Evolutionary conservation across 345 rosid species (phyloP).

Genomic region (Pistacia vera): DNA sequence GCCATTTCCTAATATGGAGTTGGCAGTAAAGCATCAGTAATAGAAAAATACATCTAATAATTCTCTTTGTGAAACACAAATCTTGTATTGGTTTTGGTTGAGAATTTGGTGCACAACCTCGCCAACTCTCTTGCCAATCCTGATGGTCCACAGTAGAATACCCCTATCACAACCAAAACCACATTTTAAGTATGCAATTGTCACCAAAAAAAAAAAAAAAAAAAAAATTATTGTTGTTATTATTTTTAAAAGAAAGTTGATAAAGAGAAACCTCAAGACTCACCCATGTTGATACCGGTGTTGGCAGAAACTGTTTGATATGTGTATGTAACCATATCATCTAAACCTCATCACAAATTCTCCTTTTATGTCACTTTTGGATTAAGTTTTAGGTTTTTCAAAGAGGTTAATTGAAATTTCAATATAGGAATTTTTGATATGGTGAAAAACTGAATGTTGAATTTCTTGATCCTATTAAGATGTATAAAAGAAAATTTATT

Average conservation of each 20-base stretch:
- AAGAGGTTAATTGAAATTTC: too few species aligned
- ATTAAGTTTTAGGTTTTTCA: too few species aligned
- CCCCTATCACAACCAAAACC: constrained; percentile 32
- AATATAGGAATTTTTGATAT: too few species aligned
- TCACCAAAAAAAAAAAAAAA: too few species aligned
- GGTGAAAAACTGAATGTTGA: too few species aligned
- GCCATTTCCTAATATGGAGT: not conserved
- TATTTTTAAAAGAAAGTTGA: too few species aligned
- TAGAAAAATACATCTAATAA: constrained; percentile 25
- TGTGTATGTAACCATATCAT: too few species aligned
- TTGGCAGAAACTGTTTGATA: too few species aligned
- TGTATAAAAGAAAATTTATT: not conserved
- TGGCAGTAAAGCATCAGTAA: too few species aligned
- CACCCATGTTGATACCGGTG: too few species aligned
- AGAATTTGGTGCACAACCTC: constrained; percentile 50
- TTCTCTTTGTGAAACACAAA: constrained; percentile 66
- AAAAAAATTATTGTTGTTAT: not conserved
- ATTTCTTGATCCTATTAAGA: not conserved
- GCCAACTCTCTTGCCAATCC: constrained; percentile 48
- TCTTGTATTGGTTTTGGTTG: constrained; percentile 47
- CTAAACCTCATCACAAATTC: not conserved
- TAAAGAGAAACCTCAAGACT: too few species aligned
- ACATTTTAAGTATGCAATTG: constrained; percentile 1
- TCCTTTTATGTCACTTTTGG: too few species aligned
- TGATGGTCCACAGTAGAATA: constrained; percentile 58